A percentile compares a stretch with the other conserved stretches of the same genome.
These are phyloP conservation scores for Phytopythium delawarense DNA, from an alignment of 352 stramenopile species.

Conservation along the genomic window DNA sequence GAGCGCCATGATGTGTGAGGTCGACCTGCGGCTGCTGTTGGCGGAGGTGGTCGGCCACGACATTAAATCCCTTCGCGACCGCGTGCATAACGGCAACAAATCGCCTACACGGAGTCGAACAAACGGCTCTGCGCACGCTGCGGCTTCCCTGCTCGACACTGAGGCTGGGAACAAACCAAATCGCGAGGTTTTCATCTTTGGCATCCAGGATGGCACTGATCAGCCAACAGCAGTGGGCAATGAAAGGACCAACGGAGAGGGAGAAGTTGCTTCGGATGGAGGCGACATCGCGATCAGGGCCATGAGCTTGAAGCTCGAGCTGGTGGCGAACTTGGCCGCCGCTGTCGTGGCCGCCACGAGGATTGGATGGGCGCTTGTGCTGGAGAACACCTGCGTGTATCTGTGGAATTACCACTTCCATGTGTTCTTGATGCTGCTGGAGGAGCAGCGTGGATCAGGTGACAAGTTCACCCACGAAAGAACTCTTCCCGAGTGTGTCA, in stretches of 20 bases:
- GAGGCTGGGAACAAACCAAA: neutral
- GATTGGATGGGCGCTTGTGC: conserved; percentile 53
- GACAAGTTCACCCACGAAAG: conserved; percentile 24
- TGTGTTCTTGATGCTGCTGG: conserved; percentile 53
- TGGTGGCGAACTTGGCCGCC: conserved; percentile 34
- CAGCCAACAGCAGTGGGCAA: neutral
- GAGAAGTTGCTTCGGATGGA: neutral
- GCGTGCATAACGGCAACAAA: neutral
- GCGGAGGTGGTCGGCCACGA: conserved; percentile 34
- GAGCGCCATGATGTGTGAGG: conserved; percentile 50
- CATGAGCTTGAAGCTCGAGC: conserved; percentile 34
- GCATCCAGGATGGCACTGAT: conserved; percentile 18
- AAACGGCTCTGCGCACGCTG: neutral
- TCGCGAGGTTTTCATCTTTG: conserved; percentile 24
- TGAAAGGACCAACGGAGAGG: conserved; percentile 9
- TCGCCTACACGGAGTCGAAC: neutral
- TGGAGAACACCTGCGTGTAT: conserved; percentile 84
- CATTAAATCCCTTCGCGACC: neutral
- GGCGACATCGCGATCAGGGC: conserved; percentile 17
- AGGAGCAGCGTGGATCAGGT: conserved; percentile 6
- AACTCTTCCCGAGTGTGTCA: conserved; percentile 56
- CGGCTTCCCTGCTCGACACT: neutral
- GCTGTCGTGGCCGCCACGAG: conserved; percentile 29
- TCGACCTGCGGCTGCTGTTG: conserved; percentile 45
- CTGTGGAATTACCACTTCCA: conserved; percentile 93